Evolutionary conservation across 2,329 filamentous ascomycete genomes (phyloP), one percentile per base, ranked within the genome.

Genomic region (Endothia cerciana): DNA sequence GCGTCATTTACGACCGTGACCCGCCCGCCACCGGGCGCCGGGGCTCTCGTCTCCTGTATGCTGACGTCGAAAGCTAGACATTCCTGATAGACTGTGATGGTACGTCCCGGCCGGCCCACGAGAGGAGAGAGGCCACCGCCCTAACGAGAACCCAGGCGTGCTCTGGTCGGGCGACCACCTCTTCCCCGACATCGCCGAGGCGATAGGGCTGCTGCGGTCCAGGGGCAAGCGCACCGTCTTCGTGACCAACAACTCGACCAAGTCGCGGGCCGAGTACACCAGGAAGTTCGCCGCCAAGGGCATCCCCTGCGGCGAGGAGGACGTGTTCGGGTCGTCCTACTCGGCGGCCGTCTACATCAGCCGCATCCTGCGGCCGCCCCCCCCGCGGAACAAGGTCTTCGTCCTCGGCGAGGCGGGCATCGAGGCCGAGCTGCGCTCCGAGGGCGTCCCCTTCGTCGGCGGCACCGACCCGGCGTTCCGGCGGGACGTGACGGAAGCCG

Each of bases 241-340:
- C 75, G 95, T 99, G 62, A 99, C 95, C 49, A 99, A 99, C 82
- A 99, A 99, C 82, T 97, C 93, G 74, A 98, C 95, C 65, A 99
- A 99, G 77, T 97, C 94, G 13, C 91, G 95, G 65, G 83, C 86
- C 60, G 93, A 97, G 76, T 99, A 99, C 80, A 90, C 91, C 77
- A 93, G 94, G 82, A 99, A 98, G 76, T 89, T 99, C 67, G 87
- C 91, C 57, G 81, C 81, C 63, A 85, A 97, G 76, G 91, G 91
- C 57, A 97, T 99, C 73, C 89, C 91, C 1, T 89, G 88, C 72
- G 83, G 87, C 66, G 87, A 91, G 53, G 93, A 98, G 75, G 95
- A 99, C 81, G 91, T 99, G 71, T 99, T 99, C 76, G 93, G 92
- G 68, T 97, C 94, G 10, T 91, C 94, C 47, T 99, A 99, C 85